Conservation (phyloP, 441 rosid genomes). For the Corymbia calophylla region DNA sequence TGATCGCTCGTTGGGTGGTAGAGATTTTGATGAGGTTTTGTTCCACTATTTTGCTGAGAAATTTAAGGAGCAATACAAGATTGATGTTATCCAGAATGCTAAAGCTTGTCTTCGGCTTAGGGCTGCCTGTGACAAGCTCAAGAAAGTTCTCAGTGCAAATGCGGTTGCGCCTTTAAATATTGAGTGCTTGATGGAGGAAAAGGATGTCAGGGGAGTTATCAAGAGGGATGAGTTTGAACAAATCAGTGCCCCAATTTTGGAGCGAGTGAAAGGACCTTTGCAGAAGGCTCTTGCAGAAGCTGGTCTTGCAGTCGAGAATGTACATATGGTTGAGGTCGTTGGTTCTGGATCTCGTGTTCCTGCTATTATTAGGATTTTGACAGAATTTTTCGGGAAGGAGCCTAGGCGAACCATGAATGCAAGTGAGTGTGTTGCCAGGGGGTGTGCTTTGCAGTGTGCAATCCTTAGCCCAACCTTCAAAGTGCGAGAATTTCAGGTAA, state of each 20-base stretch:
- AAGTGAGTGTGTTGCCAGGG: constrained; percentile 94
- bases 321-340: constrained; percentile 89
- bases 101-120: constrained; percentile 85
- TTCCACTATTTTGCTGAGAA: constrained; percentile 76
- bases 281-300: constrained; percentile 93
- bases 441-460: constrained; percentile 92
- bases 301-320: constrained; percentile 57
- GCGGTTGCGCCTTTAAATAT: constrained; percentile 83
- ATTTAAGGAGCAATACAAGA: constrained; percentile 84
- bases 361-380: constrained; percentile 65
- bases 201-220: constrained; percentile 81
- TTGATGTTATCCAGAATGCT: constrained; percentile 84
- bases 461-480: constrained; percentile 96
- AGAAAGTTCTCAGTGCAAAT: constrained; percentile 95
- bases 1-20: constrained; percentile 82
- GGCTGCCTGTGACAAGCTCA: constrained; percentile 80
- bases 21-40: constrained; percentile 90
- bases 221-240: constrained; percentile 94
- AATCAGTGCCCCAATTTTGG: constrained; percentile 77
- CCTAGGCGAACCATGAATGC: constrained; percentile 98
- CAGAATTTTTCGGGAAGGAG: constrained; percentile 94
- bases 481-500: constrained; percentile 96
- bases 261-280: constrained; percentile 84
- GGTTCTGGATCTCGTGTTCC: constrained; percentile 93
- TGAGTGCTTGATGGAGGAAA: constrained; percentile 97